Evolutionary conservation across 192 early-diverging fungal genomes (phyloP).

Genomic region (Phlyctochytrium bullatum): DNA sequence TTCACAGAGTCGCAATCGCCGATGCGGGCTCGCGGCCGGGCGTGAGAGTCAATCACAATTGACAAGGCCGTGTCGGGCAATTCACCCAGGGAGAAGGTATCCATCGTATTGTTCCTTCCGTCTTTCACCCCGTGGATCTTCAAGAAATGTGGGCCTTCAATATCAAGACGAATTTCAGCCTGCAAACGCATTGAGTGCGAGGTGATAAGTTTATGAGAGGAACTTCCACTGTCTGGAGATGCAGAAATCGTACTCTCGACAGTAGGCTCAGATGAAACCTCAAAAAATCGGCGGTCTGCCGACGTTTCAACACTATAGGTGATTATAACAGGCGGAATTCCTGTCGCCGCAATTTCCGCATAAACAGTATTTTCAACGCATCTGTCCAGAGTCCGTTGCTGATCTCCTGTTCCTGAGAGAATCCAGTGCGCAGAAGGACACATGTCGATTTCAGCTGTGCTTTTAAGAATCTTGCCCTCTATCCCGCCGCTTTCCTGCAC

Average conservation of each 20-base stretch:
- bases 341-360: constrained; percentile 14
- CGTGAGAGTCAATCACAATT: constrained; percentile 32
- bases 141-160: constrained; percentile 25
- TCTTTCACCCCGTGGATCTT: constrained; percentile 34
- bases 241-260: constrained; percentile 2
- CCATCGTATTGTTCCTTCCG: constrained; percentile 42
- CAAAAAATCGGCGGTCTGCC: background rate
- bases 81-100: constrained; percentile 10
- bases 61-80: too few relatives aligned
- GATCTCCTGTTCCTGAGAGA: background rate
- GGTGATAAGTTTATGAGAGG: background rate
- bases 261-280: background rate
- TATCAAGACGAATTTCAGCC: constrained; percentile 21
- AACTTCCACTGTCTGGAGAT: background rate
- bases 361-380: constrained; percentile 32
- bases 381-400: constrained; percentile 22
- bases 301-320: background rate
- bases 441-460: constrained; percentile 8
- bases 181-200: background rate
- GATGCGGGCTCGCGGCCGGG: constrained; percentile 29
- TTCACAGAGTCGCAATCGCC: constrained; percentile 29
- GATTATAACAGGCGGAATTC: background rate
- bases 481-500: constrained; percentile 13
- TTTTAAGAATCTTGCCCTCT: constrained; percentile 12
- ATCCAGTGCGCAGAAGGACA: constrained; percentile 20